These are phyloP conservation scores for Zoysia pacifica DNA, from an alignment of 176 grass and related monocot genomes.

Conservation along the genomic window DNA sequence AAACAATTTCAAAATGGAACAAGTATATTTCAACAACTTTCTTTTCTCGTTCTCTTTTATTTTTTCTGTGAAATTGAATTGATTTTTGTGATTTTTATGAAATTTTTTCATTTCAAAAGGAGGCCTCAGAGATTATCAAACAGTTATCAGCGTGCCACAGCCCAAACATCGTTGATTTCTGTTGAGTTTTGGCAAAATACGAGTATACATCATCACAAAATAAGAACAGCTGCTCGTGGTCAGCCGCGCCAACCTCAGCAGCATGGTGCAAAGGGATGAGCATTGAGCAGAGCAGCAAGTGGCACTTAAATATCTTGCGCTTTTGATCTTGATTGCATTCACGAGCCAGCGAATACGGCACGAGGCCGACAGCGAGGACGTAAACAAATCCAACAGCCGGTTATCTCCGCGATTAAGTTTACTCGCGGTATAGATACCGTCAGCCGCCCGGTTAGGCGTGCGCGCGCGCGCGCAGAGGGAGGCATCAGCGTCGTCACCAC, in stretches of 20 bases:
- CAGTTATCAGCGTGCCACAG: too few relatives aligned
- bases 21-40: too few relatives aligned
- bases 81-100: too few relatives aligned
- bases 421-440: not conserved
- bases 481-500: constrained; percentile 5
- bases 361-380: constrained; percentile 7
- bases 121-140: too few relatives aligned
- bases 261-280: not conserved
- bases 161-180: too few relatives aligned
- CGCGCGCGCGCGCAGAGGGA: not conserved
- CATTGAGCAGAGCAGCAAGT: not conserved
- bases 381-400: not conserved
- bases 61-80: too few relatives aligned
- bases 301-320: not conserved
- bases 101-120: too few relatives aligned
- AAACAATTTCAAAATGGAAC: too few relatives aligned
- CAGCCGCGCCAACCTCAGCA: not conserved
- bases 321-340: not conserved
- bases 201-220: too few relatives aligned
- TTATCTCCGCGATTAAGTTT: not conserved
- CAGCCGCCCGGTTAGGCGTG: not conserved
- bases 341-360: not conserved
- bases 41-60: too few relatives aligned
- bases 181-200: too few relatives aligned
- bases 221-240: too few relatives aligned